Evolutionary conservation across 1,284 basidiomycete species (phyloP), one percentile per base, ranked within the genome.

Genomic region (Fistulinella cinereoalba): DNA sequence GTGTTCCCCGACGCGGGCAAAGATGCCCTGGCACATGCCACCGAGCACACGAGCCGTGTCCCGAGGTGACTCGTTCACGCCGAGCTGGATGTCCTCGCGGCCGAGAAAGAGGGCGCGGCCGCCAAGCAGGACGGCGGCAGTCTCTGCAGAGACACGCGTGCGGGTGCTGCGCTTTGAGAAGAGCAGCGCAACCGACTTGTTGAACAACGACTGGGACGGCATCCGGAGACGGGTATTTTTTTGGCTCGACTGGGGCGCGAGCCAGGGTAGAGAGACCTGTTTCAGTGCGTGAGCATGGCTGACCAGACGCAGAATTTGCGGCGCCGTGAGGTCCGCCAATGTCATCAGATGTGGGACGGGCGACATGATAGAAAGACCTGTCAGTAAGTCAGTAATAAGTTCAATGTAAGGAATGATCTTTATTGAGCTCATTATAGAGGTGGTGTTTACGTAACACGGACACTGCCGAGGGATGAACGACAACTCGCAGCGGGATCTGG

Each of bases 11-110:
- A 99, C 96, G 39, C 97, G 85, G 18, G 96, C 97, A 73, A 99
- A 97, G 55, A 99, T 92, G 16, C 96, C 97, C 68, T 98, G 88
- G 46, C 87, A 89, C 95, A 99, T 97, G 15, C 91, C 90, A 16
- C 91, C 86, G 52, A 97, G 80, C 13, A 99, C 91, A 16, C 88
- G 78, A 12, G 92, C 88, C 0, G 90, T 85, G 71, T 99, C 97
- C 41, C 88, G 76, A 16, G 85, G 66, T 34, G 74, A 84, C 77
- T 99, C 96, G 68, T 98, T 99, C 27, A 98, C 95, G 44, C 96
- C 96, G 25, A 99, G 75, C 62, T 99, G 96, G 50, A 98, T 97
- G 65, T 99, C 96, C 2, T 88, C 83, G 34, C 73, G 74, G 3
- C 94, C 92, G n/a, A 99, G 74, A 70, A 98, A 99, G 56, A 98